phyloP scores from a whole-genome alignment of 2,329 filamentous ascomycete species.

The Cercospora zeina region DNA sequence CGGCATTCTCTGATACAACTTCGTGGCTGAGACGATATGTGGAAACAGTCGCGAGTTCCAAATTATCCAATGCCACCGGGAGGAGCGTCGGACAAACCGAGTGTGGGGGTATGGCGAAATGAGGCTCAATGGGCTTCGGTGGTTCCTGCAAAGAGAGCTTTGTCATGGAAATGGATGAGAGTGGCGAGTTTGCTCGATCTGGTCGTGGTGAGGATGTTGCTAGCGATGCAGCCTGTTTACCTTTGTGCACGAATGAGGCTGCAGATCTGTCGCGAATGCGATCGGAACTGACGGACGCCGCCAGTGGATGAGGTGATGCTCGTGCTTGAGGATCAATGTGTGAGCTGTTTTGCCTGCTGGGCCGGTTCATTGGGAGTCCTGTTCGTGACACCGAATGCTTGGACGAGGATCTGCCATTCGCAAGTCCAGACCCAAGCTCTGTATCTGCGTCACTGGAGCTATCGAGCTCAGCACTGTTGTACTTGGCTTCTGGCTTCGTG shows the following conservation, averaged over 20 bases:
- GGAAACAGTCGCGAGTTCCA: conserved; percentile 86
- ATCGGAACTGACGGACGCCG: conserved; percentile 37
- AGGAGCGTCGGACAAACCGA: conserved; percentile 59
- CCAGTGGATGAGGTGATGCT: conserved; percentile 32
- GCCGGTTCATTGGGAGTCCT: conserved; percentile 35
- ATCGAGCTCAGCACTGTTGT: conserved; percentile 35
- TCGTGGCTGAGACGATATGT: conserved; percentile 86
- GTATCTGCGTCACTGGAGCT: conserved; percentile 41
- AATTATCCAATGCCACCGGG: conserved; percentile 82
- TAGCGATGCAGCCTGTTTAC: conserved; percentile 28
- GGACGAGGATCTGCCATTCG: conserved; percentile 39
- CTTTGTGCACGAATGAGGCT: conserved; percentile 30
- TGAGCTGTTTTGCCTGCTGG: conserved; percentile 44
- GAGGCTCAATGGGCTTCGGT: conserved; percentile 35
- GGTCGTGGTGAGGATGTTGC: conserved; percentile 35
- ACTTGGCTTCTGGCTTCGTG: conserved; percentile 40
- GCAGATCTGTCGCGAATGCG: conserved; percentile 32
- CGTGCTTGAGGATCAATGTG: conserved; percentile 39
- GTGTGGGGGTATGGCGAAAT: conserved; percentile 56
- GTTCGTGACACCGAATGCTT: conserved; percentile 34
- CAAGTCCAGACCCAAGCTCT: conserved; percentile 40
- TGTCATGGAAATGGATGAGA: conserved; percentile 32
- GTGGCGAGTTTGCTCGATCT: conserved; percentile 37
- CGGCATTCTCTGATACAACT: conserved; percentile 88
- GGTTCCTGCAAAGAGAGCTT: conserved; percentile 30